Conservation (phyloP, 2,329 filamentous ascomycete species). For the Phialophora verrucosa region DNA sequence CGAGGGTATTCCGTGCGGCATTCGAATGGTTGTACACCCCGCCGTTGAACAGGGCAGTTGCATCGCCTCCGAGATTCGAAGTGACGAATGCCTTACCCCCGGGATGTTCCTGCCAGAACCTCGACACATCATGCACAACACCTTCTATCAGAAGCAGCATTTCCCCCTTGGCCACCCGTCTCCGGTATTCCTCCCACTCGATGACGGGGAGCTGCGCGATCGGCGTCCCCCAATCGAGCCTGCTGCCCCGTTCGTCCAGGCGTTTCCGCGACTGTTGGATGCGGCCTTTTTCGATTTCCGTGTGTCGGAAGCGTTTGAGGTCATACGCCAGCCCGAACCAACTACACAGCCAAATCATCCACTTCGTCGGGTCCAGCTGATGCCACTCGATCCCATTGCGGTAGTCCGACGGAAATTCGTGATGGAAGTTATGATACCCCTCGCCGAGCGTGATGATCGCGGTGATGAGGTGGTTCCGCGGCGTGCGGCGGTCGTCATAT, state of each 20-base stretch:
- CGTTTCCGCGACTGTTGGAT: constrained; percentile 91
- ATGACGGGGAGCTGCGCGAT: constrained; percentile 84
- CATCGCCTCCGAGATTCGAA: constrained; percentile 82
- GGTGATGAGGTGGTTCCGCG: constrained; percentile 84
- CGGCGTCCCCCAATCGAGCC: constrained; percentile 83
- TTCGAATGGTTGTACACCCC: constrained; percentile 90
- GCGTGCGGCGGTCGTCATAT: constrained; percentile 90
- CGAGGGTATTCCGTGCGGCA: constrained; percentile 84
- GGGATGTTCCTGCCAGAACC: constrained; percentile 86
- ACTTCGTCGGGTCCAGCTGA: constrained; percentile 92
- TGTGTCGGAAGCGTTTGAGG: constrained; percentile 87
- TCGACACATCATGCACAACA: constrained; percentile 81
- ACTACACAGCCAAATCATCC: constrained; percentile 85
- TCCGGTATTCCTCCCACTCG: constrained; percentile 83
- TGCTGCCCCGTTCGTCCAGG: constrained; percentile 81
- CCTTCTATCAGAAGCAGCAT: constrained; percentile 78
- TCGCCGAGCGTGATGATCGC: constrained; percentile 84
- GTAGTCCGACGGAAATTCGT: constrained; percentile 92
- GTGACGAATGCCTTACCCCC: constrained; percentile 85
- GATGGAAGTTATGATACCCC: constrained; percentile 95
- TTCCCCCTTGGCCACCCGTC: constrained; percentile 76
- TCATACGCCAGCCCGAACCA: constrained; percentile 81
- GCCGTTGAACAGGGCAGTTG: constrained; percentile 91
- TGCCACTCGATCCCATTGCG: constrained; percentile 89
- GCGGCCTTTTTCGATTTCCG: constrained; percentile 91